phyloP scores from a whole-genome alignment of 2,329 filamentous ascomycete species.

The Clarireedia hainanense region DNA sequence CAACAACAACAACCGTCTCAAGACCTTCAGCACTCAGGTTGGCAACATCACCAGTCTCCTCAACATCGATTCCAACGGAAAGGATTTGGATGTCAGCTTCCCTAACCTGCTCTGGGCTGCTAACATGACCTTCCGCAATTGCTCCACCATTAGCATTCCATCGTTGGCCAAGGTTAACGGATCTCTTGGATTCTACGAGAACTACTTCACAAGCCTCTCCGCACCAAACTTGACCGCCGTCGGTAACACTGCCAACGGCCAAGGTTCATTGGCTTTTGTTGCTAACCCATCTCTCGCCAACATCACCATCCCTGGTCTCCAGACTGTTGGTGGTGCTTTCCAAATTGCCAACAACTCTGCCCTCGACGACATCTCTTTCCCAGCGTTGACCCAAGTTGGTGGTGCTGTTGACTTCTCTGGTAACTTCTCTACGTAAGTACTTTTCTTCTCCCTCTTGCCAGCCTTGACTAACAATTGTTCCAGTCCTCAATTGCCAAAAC shows the following conservation, averaged over 20 bases:
- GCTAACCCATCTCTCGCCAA: conserved; percentile 59
- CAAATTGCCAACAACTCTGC: conserved; percentile 86
- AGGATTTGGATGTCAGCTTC: conserved; percentile 61
- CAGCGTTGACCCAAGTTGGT: conserved; percentile 57
- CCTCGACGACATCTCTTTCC: conserved; percentile 61
- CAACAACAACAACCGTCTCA: conserved; percentile 82
- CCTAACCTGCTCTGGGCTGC: conserved; percentile 70
- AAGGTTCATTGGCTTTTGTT: conserved; percentile 54
- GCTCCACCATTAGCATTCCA: conserved; percentile 65
- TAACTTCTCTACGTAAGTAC: conserved; percentile 70
- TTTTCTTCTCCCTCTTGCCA: not conserved
- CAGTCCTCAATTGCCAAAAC: conserved; percentile 62
- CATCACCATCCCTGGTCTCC: conserved; percentile 65
- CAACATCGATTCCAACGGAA: conserved; percentile 73
- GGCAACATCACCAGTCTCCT: conserved; percentile 65
- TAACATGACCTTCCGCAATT: conserved; percentile 78
- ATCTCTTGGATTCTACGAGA: conserved; percentile 75
- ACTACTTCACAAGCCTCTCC: conserved; percentile 55
- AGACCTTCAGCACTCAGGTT: conserved; percentile 67
- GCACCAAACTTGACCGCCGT: conserved; percentile 66
- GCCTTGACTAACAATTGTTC: conserved; percentile 18
- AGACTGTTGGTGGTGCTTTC: conserved; percentile 67
- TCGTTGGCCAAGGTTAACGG: conserved; percentile 65
- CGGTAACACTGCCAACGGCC: conserved; percentile 29
- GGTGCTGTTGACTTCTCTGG: conserved; percentile 83